Evolutionary conservation across 1,284 basidiomycete genomes (phyloP).

Genomic region (Apiotrichum porosum): DNA sequence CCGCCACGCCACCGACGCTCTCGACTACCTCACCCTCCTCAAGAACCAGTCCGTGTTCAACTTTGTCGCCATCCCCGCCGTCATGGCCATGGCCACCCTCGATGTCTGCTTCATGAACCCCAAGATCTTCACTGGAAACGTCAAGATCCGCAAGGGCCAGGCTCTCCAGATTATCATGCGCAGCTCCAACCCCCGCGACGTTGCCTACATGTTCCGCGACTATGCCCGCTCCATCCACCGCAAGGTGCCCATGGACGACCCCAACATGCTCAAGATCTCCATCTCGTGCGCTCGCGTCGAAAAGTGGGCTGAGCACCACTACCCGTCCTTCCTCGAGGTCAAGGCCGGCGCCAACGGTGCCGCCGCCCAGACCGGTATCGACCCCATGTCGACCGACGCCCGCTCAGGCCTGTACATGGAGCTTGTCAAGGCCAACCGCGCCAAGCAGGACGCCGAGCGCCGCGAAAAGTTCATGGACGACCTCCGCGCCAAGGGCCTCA

Average conservation of each 20-base stretch:
- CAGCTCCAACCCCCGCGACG: slow-evolving; percentile 86
- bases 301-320: slow-evolving; percentile 83
- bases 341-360: slow-evolving; percentile 34
- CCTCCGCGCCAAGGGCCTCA: slow-evolving; percentile 18
- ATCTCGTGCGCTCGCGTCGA: slow-evolving; percentile 84
- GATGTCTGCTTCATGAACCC: slow-evolving; percentile 90
- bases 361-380: slow-evolving; percentile 40
- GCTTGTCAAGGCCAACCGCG: slow-evolving; percentile 29
- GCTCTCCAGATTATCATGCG: slow-evolving; percentile 82
- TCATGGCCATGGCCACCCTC: slow-evolving; percentile 95
- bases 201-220: slow-evolving; percentile 80
- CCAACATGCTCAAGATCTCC: slow-evolving; percentile 75
- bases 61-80: slow-evolving; percentile 91
- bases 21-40: slow-evolving; percentile 86
- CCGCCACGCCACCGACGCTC: slow-evolving; percentile 72
- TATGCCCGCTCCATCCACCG: slow-evolving; percentile 78
- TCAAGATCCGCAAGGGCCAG: slow-evolving; percentile 92
- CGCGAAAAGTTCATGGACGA: slow-evolving; percentile 33
- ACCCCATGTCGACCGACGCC: slow-evolving; percentile 56
- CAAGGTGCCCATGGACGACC: slow-evolving; percentile 73
- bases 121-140: slow-evolving; percentile 79
- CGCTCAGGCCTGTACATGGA: slow-evolving; percentile 48
- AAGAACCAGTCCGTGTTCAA: slow-evolving; percentile 92
- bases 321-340: slow-evolving; percentile 73
- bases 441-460: slow-evolving; percentile 22